Evolutionary conservation across 2,329 filamentous ascomycete species (phyloP), one percentile per base, ranked within the genome.

Genomic region (Leptographium radiaticola): DNA sequence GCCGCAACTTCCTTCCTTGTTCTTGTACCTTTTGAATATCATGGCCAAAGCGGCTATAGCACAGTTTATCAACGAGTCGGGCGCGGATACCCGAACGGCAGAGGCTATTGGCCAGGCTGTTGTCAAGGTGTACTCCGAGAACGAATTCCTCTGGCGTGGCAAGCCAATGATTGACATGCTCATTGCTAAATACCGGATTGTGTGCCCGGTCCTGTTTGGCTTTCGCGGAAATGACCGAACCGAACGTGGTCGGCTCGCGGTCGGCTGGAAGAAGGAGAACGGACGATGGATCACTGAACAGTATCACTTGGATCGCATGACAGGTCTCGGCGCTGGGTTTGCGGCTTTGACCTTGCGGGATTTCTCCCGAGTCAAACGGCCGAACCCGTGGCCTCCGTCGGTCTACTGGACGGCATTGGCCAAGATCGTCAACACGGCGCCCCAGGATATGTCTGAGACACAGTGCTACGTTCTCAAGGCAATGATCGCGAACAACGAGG

Each of bases 171-270:
- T 87, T 53, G 86, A 90, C 63, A 83, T 93, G 51, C 68, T 93
- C 6, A 77, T 89, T 62, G 84, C 90, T 53, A 96, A 97, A 67
- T 86, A 87, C 62, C 82, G 89, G 56, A 75, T 86, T 16, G 75
- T 80, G 4, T 95, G 89, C 62, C 91, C 93, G 0, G 83, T 89
- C 1, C 73, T 98, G 0, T 97, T 94, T 65, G 91, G 91, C 18
- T 80, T 90, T 59, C 77, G 80, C 45, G 90, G 88, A 30, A 81
- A 74, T 57, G 88, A 95, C 65, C 82, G 76, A 57, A 94, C 83
- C 0, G 76, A 81, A 47, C 72, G 74, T 12, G 89, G 88, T 1
- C 78, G 83, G 13, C 60, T 68, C 18, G 75, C 78, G n/a, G 68
- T 95, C 2, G 89, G 88, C 0, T 95, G 89, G 88, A 77, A 75